Evolutionary conservation across 2,329 filamentous ascomycete species (phyloP), one percentile per base, ranked within the genome.

Genomic region (Cadophora malorum): DNA sequence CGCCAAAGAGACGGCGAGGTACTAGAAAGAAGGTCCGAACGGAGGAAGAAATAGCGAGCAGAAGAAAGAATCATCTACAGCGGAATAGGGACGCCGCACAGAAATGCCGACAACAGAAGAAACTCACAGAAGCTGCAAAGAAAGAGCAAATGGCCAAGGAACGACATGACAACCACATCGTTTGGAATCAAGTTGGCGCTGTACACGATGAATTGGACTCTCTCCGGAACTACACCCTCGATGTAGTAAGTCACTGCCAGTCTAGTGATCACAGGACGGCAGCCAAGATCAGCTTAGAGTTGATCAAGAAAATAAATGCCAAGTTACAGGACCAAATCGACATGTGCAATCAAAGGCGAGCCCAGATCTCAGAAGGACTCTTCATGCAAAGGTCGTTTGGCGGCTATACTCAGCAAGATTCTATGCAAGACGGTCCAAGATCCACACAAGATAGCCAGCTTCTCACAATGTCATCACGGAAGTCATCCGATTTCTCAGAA

Each of bases 11-110:
- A n/a, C n/a, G 23, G 4, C 58, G 58, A 60, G 58, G 58, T 47
- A 38, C 58, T 25, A 60, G 35, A 19, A 60, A 60, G 38, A 70
- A 69, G 64, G 28, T 47, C 9, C 61, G 60, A 8, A 64, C 50
- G 12, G 55, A 25, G 28, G 64, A 70, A 25, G 38, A 68, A 38
- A 10, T 41, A n/a, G 41, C 52, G 31, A 25, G 7, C 21, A 70
- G 64, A 47, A 67, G 62, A n/a, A 8, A 67, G 31, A 55, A 49
- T 31, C 89, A 88, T 72, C 83, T 92, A 0, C 88, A 91, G 78
- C 86, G 90, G 69, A 94, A 94, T 77, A 85, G 91, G 9, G 80
- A 91, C 2, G 91, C 91, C 0, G 91, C 91, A 1, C 90, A 88
- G 76, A 93, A 92, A 76, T 93, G 90, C 75, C 86, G 91, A 4